These are phyloP conservation scores for Thermothielavioides terrestris DNA, from an alignment of 495 filamentous ascomycete genomes.

Conservation along the genomic window DNA sequence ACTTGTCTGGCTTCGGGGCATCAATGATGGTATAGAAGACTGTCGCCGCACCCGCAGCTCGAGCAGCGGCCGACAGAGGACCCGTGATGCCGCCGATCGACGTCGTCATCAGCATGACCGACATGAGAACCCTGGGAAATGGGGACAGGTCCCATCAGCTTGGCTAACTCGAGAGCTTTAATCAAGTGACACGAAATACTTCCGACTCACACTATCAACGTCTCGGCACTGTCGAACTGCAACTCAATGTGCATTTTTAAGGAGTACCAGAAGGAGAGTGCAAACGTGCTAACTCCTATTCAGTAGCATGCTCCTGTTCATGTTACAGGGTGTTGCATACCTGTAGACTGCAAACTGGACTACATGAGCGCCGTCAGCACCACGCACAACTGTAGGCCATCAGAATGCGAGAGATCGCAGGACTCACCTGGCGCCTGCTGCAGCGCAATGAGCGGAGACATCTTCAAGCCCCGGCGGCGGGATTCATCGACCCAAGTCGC, in stretches of 20 bases:
- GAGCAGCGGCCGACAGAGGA: slow-evolving; percentile 41
- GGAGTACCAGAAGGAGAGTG: slow-evolving; percentile 39
- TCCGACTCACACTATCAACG: slow-evolving; percentile 46
- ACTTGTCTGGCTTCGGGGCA: slow-evolving; percentile 37
- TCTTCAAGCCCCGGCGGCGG: slow-evolving; percentile 42
- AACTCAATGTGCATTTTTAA: slow-evolving; percentile 26
- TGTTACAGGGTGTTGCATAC: slow-evolving; percentile 20
- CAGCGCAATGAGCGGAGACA: slow-evolving; percentile 40
- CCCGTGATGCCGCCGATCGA: slow-evolving; percentile 43
- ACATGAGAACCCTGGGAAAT: slow-evolving; percentile 41
- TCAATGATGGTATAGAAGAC: slow-evolving; percentile 52
- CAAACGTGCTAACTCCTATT: slow-evolving; percentile 33
- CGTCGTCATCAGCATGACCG: slow-evolving; percentile 48
- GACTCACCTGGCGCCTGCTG: slow-evolving; percentile 37
- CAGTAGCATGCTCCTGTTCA: too few species aligned
- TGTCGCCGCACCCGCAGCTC: slow-evolving; percentile 45
- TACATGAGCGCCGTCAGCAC: slow-evolving; percentile 13
- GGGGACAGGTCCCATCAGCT: not conserved
- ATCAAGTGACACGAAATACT: too few species aligned
- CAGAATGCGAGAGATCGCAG: not conserved
- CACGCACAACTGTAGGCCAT: too few species aligned
- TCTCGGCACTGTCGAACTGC: slow-evolving; percentile 22
- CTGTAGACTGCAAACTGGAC: slow-evolving; percentile 38
- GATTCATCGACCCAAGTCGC: slow-evolving; percentile 49
- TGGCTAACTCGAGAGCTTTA: slow-evolving; percentile 15